Base-by-base conservation (phyloP, 176 grass and related monocot genomes). In the Pontederia paniculata region DNA sequence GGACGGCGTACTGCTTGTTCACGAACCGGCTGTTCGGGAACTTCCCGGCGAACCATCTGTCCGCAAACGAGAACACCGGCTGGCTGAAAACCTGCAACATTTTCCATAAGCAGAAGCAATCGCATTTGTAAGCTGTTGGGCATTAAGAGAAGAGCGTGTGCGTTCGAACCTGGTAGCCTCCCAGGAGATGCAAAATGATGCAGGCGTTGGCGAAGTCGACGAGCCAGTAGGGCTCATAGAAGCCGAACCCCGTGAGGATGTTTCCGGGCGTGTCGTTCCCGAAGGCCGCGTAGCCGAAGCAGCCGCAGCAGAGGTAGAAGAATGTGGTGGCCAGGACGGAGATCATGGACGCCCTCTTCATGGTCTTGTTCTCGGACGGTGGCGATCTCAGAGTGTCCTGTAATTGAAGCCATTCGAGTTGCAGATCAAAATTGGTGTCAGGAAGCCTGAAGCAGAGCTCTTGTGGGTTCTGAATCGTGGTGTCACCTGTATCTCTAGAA, bases 301-400 rank as follows among this genome's bases (percentile, higher is more conserved):
- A 89, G 19, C 81, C 86, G 42, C 86, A 89, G 64, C 81, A 85
- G 53, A 89, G 80, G 71, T 89, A 89, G 77, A 89, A 90, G 82
- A 90, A 85, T 10, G 81, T 85, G 10, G 86, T 85, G 56, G 78
- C 53, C 10, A 85, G 22, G 70, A 90, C 73, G 1, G 86, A 78
- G 63, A 85, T 70, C 48, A 69, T 67, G 0, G 81, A 82, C 9
- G 86, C 77, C 68, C 72, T 86, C 87, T 86, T 90, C 81, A 90
- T 86, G 11, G 82, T 90, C 66, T 82, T 74, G 53, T 85, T 90
- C 71, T 90, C 87, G 0, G 87, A 70, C 0, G 87, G 87, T 3
- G 87, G 74, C 0, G 87, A 78, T 69, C 79, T 90, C 2, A 86
- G 65, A 0, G 87, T 90, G 51, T 86, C 81, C 87, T 90, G 5